phyloP scores from a whole-genome alignment of 139 green algal genomes.

The Haematococcus lacustris region DNA sequence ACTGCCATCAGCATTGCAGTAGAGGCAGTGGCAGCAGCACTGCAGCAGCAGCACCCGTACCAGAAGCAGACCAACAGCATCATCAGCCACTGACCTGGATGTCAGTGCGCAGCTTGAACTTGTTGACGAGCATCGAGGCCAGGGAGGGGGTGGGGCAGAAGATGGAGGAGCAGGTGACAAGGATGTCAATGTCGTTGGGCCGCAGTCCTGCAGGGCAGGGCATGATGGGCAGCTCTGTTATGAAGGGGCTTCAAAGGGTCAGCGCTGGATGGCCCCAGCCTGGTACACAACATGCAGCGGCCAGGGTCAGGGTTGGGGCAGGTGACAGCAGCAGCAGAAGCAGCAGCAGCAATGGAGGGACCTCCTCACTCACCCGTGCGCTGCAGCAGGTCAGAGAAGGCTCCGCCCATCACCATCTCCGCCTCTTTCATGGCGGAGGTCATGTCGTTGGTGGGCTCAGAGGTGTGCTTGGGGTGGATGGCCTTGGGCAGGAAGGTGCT shows the following conservation, averaged over 20 bases:
- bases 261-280: too few relatives aligned
- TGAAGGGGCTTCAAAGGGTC: too few relatives aligned
- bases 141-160: slow-evolving; percentile 78
- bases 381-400: slow-evolving; percentile 29
- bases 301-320: too few relatives aligned
- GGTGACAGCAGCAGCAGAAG: too few relatives aligned
- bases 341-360: too few relatives aligned
- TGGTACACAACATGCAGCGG: too few relatives aligned
- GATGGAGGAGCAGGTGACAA: slow-evolving; percentile 52
- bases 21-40: too few relatives aligned
- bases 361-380: slow-evolving; percentile 30
- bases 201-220: slow-evolving; percentile 21
- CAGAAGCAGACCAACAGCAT: background rate
- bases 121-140: slow-evolving; percentile 70
- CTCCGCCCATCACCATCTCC: slow-evolving; percentile 56
- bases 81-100: slow-evolving; percentile 11
- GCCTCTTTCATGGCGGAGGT: slow-evolving; percentile 54
- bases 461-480: slow-evolving; percentile 42
- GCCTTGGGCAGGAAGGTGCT: slow-evolving; percentile 39
- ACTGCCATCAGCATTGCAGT: too few relatives aligned
- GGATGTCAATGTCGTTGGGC: slow-evolving; percentile 45
- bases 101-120: slow-evolving; percentile 62
- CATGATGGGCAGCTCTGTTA: too few relatives aligned
- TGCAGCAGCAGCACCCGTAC: too few relatives aligned
- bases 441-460: slow-evolving; percentile 44